Evolutionary conservation across 2,329 filamentous ascomycete species (phyloP), one percentile per base, ranked within the genome.

Genomic region (Cladorrhinum sp.): DNA sequence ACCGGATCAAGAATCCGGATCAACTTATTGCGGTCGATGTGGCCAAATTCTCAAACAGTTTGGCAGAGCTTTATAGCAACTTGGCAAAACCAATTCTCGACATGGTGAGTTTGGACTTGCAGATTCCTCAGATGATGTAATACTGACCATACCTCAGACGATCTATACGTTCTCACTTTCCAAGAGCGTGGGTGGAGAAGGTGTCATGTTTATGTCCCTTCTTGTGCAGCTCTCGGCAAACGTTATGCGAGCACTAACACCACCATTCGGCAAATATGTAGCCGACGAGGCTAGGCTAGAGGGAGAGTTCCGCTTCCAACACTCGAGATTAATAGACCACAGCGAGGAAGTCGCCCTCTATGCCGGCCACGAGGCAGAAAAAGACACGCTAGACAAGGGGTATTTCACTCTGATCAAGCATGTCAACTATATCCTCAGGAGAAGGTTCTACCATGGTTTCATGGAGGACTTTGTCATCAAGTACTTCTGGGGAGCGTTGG

Each of bases 381-480:
- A 98, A 74, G 92, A 98, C 73, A 96, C 90, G 0, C 81, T 99
- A 57, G 95, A 99, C 76, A 98, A 98, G 78, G 94, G 95, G 16
- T 99, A 99, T 76, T 99, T 99, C 72, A 99, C 95, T 1, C 82
- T 99, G 39, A 99, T 99, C 79, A 98, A 97, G 77, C 95, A 99
- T 76, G 94, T 99, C 72, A 99, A 99, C 75, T 88, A 96, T 71
- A 97, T 98, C 66, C 78, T 99, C 64, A 85, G 93, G 42, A 83
- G 91, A 64, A 86, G 95, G 54, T 90, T 99, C 74, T 98, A 98
- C 74, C 94, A 99, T 73, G 94, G 93, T n/a, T 89, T 99, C 70
- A 97, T 98, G 94, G 95, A 99, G 74, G 95, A 99, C 74, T 99
- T 97, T 75, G 92, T 98, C 61, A 96, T 99, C 76, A 99, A 99